Percentiles rank a stretch among this genome's conserved stretches.
phyloP scores from a whole-genome alignment of 805 yeast genomes.

The Spathaspora sp. region DNA sequence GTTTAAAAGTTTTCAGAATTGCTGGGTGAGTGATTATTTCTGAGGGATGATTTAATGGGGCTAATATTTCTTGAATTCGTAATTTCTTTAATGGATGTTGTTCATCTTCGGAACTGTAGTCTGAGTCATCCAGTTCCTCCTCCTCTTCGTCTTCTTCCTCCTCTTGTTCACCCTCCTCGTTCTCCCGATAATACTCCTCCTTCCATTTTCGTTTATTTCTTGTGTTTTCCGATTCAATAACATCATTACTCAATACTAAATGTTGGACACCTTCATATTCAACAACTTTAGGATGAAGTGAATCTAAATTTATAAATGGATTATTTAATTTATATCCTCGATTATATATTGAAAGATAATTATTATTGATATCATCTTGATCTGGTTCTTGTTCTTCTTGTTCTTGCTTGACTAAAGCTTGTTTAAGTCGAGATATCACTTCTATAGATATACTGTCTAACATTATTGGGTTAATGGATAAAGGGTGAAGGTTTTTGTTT shows the following conservation, averaged over 20 bases:
- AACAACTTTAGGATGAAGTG: constrained; percentile 30
- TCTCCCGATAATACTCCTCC: constrained; percentile 20
- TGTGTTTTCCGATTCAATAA: constrained; percentile 23
- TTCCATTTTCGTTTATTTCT: constrained; percentile 35
- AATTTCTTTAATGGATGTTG: constrained; percentile 27
- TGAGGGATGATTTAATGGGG: constrained; percentile 77
- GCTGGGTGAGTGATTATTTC: constrained; percentile 74
- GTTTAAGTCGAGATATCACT: constrained; percentile 34
- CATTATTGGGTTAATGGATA: constrained; percentile 14
- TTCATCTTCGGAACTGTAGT: constrained; percentile 17
- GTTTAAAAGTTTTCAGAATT: constrained; percentile 61
- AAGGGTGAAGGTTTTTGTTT: neutral
- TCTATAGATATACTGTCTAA: constrained; percentile 37
- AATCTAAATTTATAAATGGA: constrained; percentile 7
- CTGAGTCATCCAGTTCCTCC: too few species aligned
- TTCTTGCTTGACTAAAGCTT: constrained; percentile 19
- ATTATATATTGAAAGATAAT: constrained; percentile 9
- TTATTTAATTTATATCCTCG: constrained; percentile 28
- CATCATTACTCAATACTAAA: constrained; percentile 33
- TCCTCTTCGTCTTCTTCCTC: constrained; percentile 6
- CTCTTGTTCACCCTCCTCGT: constrained; percentile 1
- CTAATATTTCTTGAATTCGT: constrained; percentile 47
- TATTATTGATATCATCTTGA: neutral
- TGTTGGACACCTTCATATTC: constrained; percentile 36
- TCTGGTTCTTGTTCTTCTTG: constrained; percentile 4